Percentiles rank a stretch among this genome's conserved stretches.
Evolutionary conservation across 768 basidiomycete species (phyloP).

Genomic region (Podaxis sp.): DNA sequence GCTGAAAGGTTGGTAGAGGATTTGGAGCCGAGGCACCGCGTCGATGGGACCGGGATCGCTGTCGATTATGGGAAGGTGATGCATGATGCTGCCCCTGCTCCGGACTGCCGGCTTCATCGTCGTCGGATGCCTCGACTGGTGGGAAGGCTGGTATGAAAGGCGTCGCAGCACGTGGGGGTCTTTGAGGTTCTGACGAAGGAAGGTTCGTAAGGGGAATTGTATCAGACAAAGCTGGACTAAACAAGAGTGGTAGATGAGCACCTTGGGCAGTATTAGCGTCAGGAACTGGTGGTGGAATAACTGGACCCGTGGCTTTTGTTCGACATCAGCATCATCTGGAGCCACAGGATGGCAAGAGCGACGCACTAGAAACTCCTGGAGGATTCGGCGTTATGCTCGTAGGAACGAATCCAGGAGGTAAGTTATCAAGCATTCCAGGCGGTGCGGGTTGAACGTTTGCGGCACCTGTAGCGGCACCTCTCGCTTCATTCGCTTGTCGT

Average conservation of each 20-base stretch:
- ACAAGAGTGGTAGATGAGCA: slow-evolving; percentile 18
- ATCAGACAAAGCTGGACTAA: slow-evolving; percentile 15
- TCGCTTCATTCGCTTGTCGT: not conserved
- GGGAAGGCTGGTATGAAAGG: slow-evolving; percentile 26
- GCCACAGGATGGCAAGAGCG: not conserved
- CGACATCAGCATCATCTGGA: not conserved
- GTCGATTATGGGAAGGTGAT: slow-evolving; percentile 11
- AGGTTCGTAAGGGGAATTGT: slow-evolving; percentile 15
- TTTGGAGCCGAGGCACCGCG: not conserved
- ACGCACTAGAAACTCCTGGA: slow-evolving; percentile 17
- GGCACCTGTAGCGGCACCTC: not conserved
- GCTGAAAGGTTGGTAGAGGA: slow-evolving; percentile 18
- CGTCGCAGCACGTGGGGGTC: slow-evolving; percentile 25
- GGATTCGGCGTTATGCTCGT: slow-evolving; percentile 17
- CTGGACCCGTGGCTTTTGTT: slow-evolving; percentile 8
- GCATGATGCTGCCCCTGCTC: slow-evolving; percentile 16
- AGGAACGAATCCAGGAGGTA: slow-evolving; percentile 24
- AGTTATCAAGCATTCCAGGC: slow-evolving; percentile 24
- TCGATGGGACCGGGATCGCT: not conserved
- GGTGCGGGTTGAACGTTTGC: slow-evolving; percentile 8
- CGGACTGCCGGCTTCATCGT: slow-evolving; percentile 22
- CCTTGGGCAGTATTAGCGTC: slow-evolving; percentile 10
- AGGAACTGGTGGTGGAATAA: slow-evolving; percentile 13
- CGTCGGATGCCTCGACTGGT: slow-evolving; percentile 19
- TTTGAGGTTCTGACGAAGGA: slow-evolving; percentile 9